phyloP scores from a whole-genome alignment of 257 asterid genomes.

The Solanum pinnatisectum region DNA sequence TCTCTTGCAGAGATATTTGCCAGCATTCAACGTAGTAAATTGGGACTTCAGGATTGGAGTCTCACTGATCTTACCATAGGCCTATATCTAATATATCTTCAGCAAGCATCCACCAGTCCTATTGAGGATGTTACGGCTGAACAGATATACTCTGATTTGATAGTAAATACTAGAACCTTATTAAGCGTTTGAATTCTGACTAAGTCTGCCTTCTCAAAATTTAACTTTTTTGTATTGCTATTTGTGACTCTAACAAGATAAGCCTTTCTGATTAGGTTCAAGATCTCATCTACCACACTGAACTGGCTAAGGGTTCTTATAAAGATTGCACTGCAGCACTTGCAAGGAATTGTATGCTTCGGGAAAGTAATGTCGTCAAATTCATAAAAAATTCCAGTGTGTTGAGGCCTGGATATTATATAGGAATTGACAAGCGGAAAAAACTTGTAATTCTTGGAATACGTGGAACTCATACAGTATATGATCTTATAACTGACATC shows the following conservation, averaged over 20 bases:
- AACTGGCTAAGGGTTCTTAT: constrained; percentile 85
- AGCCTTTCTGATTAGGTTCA: constrained; percentile 44
- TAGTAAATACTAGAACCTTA: constrained; percentile 24
- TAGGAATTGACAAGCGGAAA: constrained; percentile 67
- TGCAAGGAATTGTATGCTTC: constrained; percentile 79
- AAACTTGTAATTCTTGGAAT: constrained; percentile 79
- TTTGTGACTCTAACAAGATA: not conserved
- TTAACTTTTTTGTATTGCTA: not conserved
- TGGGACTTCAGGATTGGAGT: constrained; percentile 93
- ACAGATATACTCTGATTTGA: constrained; percentile 56
- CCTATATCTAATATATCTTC: constrained; percentile 79
- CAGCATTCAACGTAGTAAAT: constrained; percentile 77
- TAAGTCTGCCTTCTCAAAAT: not conserved
- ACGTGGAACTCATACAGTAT: constrained; percentile 90
- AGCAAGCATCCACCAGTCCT: constrained; percentile 57
- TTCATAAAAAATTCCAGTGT: constrained; percentile 63
- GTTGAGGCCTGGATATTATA: constrained; percentile 85
- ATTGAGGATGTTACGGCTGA: constrained; percentile 73
- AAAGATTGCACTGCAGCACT: constrained; percentile 53
- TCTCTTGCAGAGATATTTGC: constrained; percentile 69
- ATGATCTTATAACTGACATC: constrained; percentile 76
- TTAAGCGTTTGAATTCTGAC: not conserved
- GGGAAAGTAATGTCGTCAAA: constrained; percentile 64
- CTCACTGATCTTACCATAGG: constrained; percentile 89
- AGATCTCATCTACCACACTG: constrained; percentile 78